Base-by-base conservation (phyloP, 306 rosid species). In the Glycine soja region DNA sequence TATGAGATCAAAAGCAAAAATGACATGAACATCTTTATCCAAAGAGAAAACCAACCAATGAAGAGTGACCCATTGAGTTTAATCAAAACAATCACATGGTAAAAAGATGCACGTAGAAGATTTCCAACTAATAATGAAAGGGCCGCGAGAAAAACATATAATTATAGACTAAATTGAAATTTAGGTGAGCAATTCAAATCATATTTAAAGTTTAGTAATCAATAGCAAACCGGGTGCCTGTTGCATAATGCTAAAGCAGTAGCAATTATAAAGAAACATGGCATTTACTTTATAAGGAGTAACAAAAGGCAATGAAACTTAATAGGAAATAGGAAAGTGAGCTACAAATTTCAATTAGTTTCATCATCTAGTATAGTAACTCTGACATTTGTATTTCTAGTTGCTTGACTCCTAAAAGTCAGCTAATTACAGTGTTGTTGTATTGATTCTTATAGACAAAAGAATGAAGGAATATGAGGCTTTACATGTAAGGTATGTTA, bases 381-480 rank as follows among this genome's bases (percentile, higher is more conserved):
- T 24, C 2, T 24, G 30, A 0, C 30, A 24, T 24, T 24, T 24
- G 2, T 24, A 24, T 24, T 19, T 19, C 24, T 19, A 19, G 24
- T 19, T 24, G 30, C 30, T 24, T 24, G 30, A 24, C 30, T 24
- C 30, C 30, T 24, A 24, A 24, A 24, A 24, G 30, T 24, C 30
- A 24, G 74, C 74, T 75, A 58, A 74, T 45, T 57, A 66, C 53
- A 61, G 34, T 24, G 30, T 24, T 24, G 30, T 24, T 24, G 30
- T 24, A 24, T 24, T 87, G 5, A 85, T 87, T 87, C 78, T 43
- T 65, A 77, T 61, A 46, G 53, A 74, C 84, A 58, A 73, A 82
- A 66, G 77, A 84, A 88, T 69, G 80, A 76, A 48, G 73, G 15
- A 50, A 63, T 10, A 48, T 24, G 30, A 24, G 30, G 30, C 30